Percentiles rank a stretch among this genome's conserved stretches.
These are phyloP conservation scores for Exsudoporus frostii DNA, from an alignment of 768 basidiomycete genomes.

Conservation along the genomic window DNA sequence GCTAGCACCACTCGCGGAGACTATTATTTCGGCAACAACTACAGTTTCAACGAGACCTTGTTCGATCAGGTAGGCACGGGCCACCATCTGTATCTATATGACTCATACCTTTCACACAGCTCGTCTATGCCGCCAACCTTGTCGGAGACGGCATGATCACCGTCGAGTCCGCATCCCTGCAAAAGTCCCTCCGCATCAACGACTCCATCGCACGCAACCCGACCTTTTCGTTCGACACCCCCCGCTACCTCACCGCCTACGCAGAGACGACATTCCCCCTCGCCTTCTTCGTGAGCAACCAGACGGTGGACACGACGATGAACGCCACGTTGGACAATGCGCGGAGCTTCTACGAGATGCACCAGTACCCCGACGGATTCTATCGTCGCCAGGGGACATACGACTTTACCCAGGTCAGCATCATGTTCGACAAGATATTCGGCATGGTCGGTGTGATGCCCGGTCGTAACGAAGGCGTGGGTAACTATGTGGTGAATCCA, in stretches of 20 bases:
- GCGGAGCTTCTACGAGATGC: slow-evolving; percentile 15
- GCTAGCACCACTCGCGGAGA: slow-evolving; percentile 24
- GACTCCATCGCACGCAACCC: slow-evolving; percentile 26
- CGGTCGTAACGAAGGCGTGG: slow-evolving; percentile 17
- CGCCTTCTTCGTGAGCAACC: slow-evolving; percentile 24
- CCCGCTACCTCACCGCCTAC: slow-evolving; percentile 21
- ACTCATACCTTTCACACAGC: slow-evolving; percentile 5
- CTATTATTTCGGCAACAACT: slow-evolving; percentile 27
- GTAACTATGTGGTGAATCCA: slow-evolving; percentile 15
- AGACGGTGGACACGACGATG: slow-evolving; percentile 18
- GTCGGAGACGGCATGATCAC: slow-evolving; percentile 22
- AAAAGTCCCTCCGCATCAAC: slow-evolving; percentile 22
- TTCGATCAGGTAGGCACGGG: slow-evolving; percentile 14
- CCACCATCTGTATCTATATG: background rate
- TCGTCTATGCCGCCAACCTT: slow-evolving; percentile 16
- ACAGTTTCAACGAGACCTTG: slow-evolving; percentile 25
- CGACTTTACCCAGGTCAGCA: background rate
- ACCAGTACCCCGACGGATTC: slow-evolving; percentile 21
- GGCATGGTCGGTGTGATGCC: slow-evolving; percentile 3
- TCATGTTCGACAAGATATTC: slow-evolving; percentile 4
- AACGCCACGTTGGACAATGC: slow-evolving; percentile 14
- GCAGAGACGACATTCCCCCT: slow-evolving; percentile 23
- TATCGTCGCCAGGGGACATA: slow-evolving; percentile 19
- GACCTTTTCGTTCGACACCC: slow-evolving; percentile 20
- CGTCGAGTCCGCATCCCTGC: slow-evolving; percentile 19